Conservation (phyloP, 768 basidiomycete genomes). For the Mycena rosella region DNA sequence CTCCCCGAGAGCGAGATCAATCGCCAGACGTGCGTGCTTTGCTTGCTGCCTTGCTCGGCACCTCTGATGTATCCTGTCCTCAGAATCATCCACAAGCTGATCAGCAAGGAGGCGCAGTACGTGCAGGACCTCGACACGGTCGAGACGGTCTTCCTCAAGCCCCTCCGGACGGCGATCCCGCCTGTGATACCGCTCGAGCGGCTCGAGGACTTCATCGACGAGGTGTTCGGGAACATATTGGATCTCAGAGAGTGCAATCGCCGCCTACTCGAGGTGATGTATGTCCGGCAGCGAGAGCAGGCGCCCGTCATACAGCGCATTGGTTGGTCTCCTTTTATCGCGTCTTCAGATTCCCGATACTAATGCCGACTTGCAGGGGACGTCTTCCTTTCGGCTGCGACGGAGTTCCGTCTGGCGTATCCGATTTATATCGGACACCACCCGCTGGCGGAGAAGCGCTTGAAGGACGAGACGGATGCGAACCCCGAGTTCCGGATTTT, state of each 20-base stretch:
- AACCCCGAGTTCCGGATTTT: constrained; percentile 89
- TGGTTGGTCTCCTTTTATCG: not conserved
- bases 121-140: constrained; percentile 88
- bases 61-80: not conserved
- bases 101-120: constrained; percentile 91
- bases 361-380: constrained; percentile 73
- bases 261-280: constrained; percentile 84
- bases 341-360: not conserved
- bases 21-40: constrained; percentile 79
- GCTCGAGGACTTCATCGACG: constrained; percentile 88
- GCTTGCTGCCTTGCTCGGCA: not conserved
- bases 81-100: constrained; percentile 88
- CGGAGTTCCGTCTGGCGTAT: constrained; percentile 89
- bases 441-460: constrained; percentile 85
- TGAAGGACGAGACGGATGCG: constrained; percentile 87
- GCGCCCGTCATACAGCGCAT: constrained; percentile 78
- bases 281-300: constrained; percentile 89
- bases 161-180: constrained; percentile 60
- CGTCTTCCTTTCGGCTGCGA: constrained; percentile 87
- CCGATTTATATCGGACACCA: constrained; percentile 88
- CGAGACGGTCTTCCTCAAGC: constrained; percentile 73
- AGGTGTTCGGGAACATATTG: constrained; percentile 90
- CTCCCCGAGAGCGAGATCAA: constrained; percentile 84
- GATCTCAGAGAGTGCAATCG: constrained; percentile 87
- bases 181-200: constrained; percentile 62